Evolutionary conservation across 441 rosid genomes (phyloP).

Genomic region (Biscutella auriculata): DNA sequence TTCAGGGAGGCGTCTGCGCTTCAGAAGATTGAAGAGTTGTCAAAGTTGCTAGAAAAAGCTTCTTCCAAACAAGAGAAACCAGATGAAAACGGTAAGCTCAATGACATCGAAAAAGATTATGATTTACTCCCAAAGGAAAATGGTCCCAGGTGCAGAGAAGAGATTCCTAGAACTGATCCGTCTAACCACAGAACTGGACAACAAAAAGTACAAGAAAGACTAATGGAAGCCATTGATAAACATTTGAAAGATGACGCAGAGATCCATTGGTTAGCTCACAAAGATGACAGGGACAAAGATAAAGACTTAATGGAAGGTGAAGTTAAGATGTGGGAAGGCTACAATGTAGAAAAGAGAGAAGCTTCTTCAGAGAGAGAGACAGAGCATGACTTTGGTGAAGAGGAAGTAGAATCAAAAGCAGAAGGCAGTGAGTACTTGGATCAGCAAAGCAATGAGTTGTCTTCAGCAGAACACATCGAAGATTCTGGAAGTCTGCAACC

Average conservation of each 20-base stretch:
- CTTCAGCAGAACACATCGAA: conserved; percentile 36
- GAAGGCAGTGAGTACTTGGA: conserved; percentile 51
- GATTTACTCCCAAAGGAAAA: conserved; percentile 66
- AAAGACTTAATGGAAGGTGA: conserved; percentile 48
- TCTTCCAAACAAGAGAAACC: conserved; percentile 40
- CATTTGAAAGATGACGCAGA: conserved; percentile 19
- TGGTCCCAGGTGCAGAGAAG: conserved; percentile 49
- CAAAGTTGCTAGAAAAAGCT: conserved; percentile 39
- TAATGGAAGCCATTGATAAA: conserved; percentile 25
- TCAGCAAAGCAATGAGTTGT: conserved; percentile 40
- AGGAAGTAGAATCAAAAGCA: conserved; percentile 56
- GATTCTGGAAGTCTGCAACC: conserved; percentile 44
- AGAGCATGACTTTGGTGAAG: conserved; percentile 56
- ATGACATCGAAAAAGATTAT: conserved; percentile 58
- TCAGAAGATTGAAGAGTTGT: conserved; percentile 56
- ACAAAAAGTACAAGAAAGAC: conserved; percentile 25
- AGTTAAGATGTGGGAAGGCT: conserved; percentile 22
- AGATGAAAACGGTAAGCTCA: conserved; percentile 21
- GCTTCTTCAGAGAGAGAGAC: conserved; percentile 63
- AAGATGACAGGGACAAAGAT: conserved; percentile 25
- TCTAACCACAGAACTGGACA: conserved; percentile 24
- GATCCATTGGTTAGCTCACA: conserved; percentile 11
- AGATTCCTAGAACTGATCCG: conserved; percentile 34
- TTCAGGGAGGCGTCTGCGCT: conserved; percentile 41
- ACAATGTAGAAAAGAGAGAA: conserved; percentile 78